These are phyloP conservation scores for Hypholoma sublateritium DNA, from an alignment of 768 basidiomycete species.

Conservation along the genomic window DNA sequence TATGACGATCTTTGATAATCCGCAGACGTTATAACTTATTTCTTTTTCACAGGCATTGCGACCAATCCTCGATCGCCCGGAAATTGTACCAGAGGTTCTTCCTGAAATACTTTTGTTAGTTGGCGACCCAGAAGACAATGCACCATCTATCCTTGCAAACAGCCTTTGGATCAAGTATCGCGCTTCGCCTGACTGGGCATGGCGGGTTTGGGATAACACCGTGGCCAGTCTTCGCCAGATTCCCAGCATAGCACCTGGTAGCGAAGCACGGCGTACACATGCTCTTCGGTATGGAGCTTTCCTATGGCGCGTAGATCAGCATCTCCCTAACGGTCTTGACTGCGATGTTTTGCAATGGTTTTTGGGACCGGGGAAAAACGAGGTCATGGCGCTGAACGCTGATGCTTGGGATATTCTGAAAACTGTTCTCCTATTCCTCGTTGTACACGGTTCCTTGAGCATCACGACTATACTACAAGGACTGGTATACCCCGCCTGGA, in stretches of 20 bases:
- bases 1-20: conserved; percentile 28
- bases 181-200: conserved; percentile 70
- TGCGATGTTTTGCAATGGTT: conserved; percentile 73
- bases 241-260: conserved; percentile 52
- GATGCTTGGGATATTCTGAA: conserved; percentile 71
- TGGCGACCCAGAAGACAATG: conserved; percentile 55
- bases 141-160: conserved; percentile 70
- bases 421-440: conserved; percentile 61
- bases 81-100: conserved; percentile 43
- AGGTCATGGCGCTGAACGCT: conserved; percentile 54
- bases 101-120: conserved; percentile 72
- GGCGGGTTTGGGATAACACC: conserved; percentile 84
- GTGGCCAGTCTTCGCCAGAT: conserved; percentile 73
- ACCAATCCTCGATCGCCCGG: conserved; percentile 38
- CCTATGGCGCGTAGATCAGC: conserved; percentile 72
- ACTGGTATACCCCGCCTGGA: conserved; percentile 80
- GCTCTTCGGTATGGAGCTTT: conserved; percentile 71
- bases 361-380: conserved; percentile 61
- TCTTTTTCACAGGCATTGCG: conserved; percentile 42
- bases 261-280: conserved; percentile 44
- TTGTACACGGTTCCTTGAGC: conserved; percentile 64
- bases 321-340: conserved; percentile 74
- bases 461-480: conserved; percentile 74
- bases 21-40: not conserved
- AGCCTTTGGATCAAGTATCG: conserved; percentile 84